These are phyloP conservation scores for Pythium diclinum DNA, from an alignment of 352 stramenopile species.

Conservation along the genomic window DNA sequence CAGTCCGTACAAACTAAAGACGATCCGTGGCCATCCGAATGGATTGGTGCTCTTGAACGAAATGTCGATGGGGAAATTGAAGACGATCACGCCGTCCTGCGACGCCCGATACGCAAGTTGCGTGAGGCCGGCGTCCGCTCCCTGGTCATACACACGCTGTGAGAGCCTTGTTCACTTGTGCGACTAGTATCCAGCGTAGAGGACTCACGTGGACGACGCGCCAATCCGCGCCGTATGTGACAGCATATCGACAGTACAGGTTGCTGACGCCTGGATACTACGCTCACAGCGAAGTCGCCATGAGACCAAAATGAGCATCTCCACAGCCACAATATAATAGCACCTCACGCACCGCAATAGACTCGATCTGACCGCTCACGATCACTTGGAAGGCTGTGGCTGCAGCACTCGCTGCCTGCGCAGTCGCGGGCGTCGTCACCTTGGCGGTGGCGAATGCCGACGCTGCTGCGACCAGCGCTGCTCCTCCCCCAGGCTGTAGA, in stretches of 20 bases:
- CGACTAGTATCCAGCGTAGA: neutral
- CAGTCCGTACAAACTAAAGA: constrained; percentile 86
- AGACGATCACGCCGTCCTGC: constrained; percentile 72
- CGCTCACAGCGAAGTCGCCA: neutral
- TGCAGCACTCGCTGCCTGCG: constrained; percentile 4
- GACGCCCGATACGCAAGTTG: constrained; percentile 77
- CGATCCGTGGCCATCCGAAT: constrained; percentile 92
- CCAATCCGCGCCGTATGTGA: constrained; percentile 93
- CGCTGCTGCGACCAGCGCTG: neutral
- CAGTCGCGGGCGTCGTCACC: neutral
- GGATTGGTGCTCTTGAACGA: constrained; percentile 95
- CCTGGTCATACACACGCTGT: constrained; percentile 28
- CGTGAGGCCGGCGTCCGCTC: constrained; percentile 79
- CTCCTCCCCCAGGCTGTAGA: neutral
- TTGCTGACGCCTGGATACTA: constrained; percentile 80
- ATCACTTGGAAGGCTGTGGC: constrained; percentile 49
- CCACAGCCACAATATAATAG: neutral
- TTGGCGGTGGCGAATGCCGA: constrained; percentile 3
- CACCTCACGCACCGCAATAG: constrained; percentile 38
- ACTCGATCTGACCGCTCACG: constrained; percentile 59
- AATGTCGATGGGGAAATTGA: constrained; percentile 96
- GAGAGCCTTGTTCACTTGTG: no score
- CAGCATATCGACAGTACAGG: constrained; percentile 91
- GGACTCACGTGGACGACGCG: constrained; percentile 76
- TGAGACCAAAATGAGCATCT: neutral